Conservation (phyloP, 805 yeast species). For the Metschnikowia colocasiae region DNA sequence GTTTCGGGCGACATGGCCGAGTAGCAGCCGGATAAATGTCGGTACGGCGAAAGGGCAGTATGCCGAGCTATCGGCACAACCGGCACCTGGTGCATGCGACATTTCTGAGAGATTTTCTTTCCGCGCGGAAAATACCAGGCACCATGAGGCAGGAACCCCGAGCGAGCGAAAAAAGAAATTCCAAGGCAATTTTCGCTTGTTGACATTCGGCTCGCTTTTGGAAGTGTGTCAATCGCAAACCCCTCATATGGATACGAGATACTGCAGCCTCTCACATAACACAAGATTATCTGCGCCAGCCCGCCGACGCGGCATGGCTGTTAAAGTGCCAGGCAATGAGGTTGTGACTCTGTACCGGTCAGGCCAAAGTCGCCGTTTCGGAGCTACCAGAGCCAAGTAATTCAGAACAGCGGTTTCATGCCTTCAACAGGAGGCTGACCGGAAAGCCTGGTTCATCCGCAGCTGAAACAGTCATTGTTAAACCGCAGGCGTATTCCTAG, state of each 20-base stretch:
- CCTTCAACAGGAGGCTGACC: too few species aligned
- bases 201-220: conserved; percentile 5
- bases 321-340: not conserved
- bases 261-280: conserved; percentile 1
- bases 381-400: too few species aligned
- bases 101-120: conserved; percentile 14
- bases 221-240: conserved; percentile 6
- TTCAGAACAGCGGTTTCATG: too few species aligned
- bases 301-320: not conserved
- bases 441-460: too few species aligned
- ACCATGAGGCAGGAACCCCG: not conserved
- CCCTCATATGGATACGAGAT: conserved; percentile 4
- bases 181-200: conserved; percentile 3
- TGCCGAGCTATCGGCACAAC: conserved; percentile 7
- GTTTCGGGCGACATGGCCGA: not conserved
- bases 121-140: conserved; percentile 2
- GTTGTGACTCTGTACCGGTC: too few species aligned
- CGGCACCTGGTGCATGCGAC: conserved; percentile 11
- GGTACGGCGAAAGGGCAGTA: not conserved
- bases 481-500: too few species aligned
- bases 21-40: not conserved
- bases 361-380: too few species aligned
- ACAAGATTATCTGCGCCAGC: not conserved
- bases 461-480: too few species aligned
- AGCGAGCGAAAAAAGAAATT: not conserved